phyloP scores from a whole-genome alignment of 805 yeast species.

The Zygoascus ofunaensis region DNA sequence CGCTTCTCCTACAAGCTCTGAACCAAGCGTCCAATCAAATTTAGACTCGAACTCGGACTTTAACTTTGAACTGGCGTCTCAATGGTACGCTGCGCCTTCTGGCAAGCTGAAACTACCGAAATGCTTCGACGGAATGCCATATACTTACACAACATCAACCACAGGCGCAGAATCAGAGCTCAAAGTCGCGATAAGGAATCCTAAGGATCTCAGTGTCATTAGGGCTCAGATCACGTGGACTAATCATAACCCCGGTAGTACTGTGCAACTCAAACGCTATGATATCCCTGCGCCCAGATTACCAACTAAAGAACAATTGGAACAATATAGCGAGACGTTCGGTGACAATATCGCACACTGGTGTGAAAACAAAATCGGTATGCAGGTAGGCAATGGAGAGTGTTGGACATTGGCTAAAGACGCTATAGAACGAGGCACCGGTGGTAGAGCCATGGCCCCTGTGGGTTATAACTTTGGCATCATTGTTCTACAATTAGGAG shows the following conservation, averaged over 20 bases:
- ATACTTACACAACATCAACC: conserved; percentile 14
- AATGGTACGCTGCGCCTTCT: conserved; percentile 20
- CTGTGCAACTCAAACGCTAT: conserved; percentile 28
- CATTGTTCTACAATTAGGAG: conserved; percentile 18
- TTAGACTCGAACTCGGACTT: neutral
- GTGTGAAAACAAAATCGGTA: conserved; percentile 27
- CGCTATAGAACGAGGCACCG: conserved; percentile 23
- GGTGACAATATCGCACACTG: conserved; percentile 28
- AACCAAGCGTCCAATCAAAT: neutral
- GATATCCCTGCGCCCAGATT: conserved; percentile 36
- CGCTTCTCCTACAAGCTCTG: no score
- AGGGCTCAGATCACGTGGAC: conserved; percentile 24
- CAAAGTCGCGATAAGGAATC: conserved; percentile 22
- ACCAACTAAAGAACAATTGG: conserved; percentile 22
- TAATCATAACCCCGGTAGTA: conserved; percentile 29
- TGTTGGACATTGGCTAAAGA: conserved; percentile 34
- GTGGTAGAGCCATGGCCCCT: conserved; percentile 22
- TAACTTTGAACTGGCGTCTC: conserved; percentile 17
- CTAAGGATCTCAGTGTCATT: conserved; percentile 26
- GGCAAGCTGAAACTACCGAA: conserved; percentile 20
- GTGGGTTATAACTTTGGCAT: conserved; percentile 27
- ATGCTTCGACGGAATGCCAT: conserved; percentile 20
- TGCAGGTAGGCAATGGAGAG: conserved; percentile 31
- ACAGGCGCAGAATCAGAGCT: conserved; percentile 16
- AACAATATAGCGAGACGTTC: conserved; percentile 19